Conservation (phyloP, 345 rosid species). For the Mercurialis annua region DNA sequence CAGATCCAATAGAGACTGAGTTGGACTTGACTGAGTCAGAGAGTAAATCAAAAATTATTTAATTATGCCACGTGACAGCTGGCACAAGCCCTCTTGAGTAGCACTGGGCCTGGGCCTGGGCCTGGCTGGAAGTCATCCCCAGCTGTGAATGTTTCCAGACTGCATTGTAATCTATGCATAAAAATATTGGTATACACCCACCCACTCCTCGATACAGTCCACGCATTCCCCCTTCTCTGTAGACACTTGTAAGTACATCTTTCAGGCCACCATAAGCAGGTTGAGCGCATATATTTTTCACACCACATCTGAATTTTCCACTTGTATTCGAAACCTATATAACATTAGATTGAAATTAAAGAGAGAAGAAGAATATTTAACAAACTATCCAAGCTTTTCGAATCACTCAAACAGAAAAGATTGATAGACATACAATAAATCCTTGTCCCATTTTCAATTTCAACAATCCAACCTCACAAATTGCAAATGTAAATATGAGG, state of each 20-base stretch:
- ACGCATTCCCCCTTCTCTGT: conserved; percentile 80
- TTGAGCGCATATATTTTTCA: conserved; percentile 37
- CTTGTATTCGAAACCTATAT: conserved; percentile 52
- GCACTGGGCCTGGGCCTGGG: neutral
- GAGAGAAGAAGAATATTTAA: neutral
- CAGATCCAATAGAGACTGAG: neutral
- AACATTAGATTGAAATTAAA: conserved; percentile 19
- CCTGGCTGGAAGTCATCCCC: neutral
- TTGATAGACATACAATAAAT: neutral
- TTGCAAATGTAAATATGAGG: neutral
- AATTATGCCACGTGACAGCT: neutral
- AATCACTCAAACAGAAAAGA: neutral
- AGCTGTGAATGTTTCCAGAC: neutral
- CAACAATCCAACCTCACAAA: neutral
- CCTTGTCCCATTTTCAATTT: no score
- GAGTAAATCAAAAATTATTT: neutral
- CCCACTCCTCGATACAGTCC: conserved; percentile 87
- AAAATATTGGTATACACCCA: conserved; percentile 27
- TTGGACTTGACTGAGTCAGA: neutral
- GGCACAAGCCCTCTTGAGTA: neutral
- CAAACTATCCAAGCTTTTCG: neutral
- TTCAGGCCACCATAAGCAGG: conserved; percentile 69
- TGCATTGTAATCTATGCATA: neutral
- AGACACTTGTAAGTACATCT: conserved; percentile 68
- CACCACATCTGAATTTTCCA: conserved; percentile 35